phyloP scores from a whole-genome alignment of 768 basidiomycete species.

The Leccinum barrowsii region DNA sequence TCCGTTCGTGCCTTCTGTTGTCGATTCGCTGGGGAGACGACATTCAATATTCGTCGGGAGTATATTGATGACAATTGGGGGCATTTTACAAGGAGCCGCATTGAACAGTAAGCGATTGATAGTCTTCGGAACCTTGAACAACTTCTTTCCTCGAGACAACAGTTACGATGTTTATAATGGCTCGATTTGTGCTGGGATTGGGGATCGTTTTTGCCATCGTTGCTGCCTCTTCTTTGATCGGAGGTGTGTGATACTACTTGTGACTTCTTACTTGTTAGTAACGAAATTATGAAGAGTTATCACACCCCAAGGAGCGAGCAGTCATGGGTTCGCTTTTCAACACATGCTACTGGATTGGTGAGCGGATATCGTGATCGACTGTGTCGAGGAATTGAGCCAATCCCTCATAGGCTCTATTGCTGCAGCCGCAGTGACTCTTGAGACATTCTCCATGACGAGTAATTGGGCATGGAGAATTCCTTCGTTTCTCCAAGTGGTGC shows the following conservation, averaged over 20 bases:
- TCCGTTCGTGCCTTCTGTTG: constrained; percentile 31
- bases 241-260: constrained; percentile 7
- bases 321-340: constrained; percentile 13
- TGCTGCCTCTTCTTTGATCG: constrained; percentile 22
- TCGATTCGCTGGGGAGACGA: constrained; percentile 16
- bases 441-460: constrained; percentile 55
- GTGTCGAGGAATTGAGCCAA: background rate
- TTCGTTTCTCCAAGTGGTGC: constrained; percentile 52
- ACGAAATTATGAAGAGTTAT: constrained; percentile 11
- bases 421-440: constrained; percentile 55
- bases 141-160: background rate
- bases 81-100: constrained; percentile 16
- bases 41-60: constrained; percentile 11
- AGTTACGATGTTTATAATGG: constrained; percentile 14
- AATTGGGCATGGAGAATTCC: constrained; percentile 74
- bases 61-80: constrained; percentile 4
- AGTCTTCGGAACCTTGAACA: background rate
- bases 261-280: background rate
- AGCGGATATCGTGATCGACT: background rate
- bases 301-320: constrained; percentile 23
- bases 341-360: constrained; percentile 11
- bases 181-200: constrained; percentile 18
- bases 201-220: constrained; percentile 14
- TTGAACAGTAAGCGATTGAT: constrained; percentile 4
- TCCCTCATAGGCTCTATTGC: constrained; percentile 10